Base-by-base conservation (phyloP, 2,329 filamentous ascomycete species). In the Diaporthe capsici region DNA sequence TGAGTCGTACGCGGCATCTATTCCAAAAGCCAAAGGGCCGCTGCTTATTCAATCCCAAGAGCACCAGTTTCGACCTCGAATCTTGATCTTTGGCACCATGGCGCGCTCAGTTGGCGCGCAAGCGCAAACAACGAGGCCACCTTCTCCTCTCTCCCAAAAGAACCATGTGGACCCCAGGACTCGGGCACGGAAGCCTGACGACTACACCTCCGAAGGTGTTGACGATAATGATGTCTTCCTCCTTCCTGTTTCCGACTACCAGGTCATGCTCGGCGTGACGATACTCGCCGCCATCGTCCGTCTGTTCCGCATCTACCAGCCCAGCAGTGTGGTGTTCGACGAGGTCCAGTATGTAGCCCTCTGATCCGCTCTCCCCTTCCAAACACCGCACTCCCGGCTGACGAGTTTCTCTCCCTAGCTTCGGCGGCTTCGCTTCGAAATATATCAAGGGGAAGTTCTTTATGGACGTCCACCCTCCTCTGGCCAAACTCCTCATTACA, bases 371-470 rank as follows among this genome's bases (percentile, higher is more conserved):
- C 71, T 73, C 42, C 37, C 37, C 37, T 49, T 39, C 53, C 65
- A 61, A 58, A 6, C 63, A 49, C 37, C 39, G 58, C 28, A 15
- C 17, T 8, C 22, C 13, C 22, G 42, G 71, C 76, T 77, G 57
- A 77, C 58, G 12, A 12, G 13, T 67, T 34, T 7, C 42, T 39
- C 42, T 51, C 78, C 79, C 82, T 39, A 98, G 95, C 86, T 99
- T 99, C 84, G 97, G 97, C 84, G 97, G 97, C 67, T 99, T 99
- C 84, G 97, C 97, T 79, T 95, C 94, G 81, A 99, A 99, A 86
- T 99, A 99, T 85, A 98, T 99, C 90, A 98, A 99, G 89, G 97
- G 97, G 82, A 94, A 90, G 84, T 99, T 99, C 90, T 99, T 99
- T 86, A 99, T 99, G 97, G 97, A 99, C 84, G 97, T 99, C n/a